Evolutionary conservation across 768 basidiomycete species (phyloP).

Genomic region (Lanmaoa pseudosensibilis): DNA sequence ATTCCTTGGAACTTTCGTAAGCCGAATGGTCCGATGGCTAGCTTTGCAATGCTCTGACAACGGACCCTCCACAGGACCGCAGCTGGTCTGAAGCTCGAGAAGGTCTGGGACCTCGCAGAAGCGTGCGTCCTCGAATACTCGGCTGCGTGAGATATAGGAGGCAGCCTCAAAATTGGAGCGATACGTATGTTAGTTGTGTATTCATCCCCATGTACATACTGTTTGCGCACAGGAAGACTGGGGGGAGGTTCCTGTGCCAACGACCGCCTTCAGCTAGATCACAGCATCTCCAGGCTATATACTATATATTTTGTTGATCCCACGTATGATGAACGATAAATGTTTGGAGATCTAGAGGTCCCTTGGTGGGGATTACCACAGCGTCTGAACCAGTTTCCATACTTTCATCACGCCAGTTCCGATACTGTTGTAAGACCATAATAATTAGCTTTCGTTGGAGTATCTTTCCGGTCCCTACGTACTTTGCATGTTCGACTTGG

Average conservation of each 20-base stretch:
- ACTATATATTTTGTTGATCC: neutral
- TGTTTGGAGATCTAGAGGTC: neutral
- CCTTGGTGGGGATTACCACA: constrained; percentile 16
- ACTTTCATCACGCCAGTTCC: constrained; percentile 75
- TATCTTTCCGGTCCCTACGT: constrained; percentile 30
- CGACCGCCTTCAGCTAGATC: neutral
- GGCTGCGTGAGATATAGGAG: constrained; percentile 13
- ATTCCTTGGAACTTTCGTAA: constrained; percentile 32
- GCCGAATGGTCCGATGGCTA: neutral
- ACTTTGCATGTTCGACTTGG: constrained; percentile 63
- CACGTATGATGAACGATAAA: constrained; percentile 1
- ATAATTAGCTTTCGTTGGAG: neutral
- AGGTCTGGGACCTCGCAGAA: constrained; percentile 33
- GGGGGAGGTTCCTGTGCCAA: neutral
- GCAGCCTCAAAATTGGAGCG: neutral
- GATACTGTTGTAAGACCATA: constrained; percentile 44
- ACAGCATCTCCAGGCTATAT: neutral
- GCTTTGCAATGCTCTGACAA: constrained; percentile 1
- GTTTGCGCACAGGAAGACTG: neutral
- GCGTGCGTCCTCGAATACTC: constrained; percentile 27
- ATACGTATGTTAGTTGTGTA: constrained; percentile 5
- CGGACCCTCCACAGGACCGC: constrained; percentile 11
- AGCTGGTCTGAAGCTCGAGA: constrained; percentile 32
- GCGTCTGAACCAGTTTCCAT: constrained; percentile 55
- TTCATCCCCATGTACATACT: constrained; percentile 19